Evolutionary conservation across 2,329 filamentous ascomycete species (phyloP), one percentile per base, ranked within the genome.

Genomic region (Gliomastix tumulicola): DNA sequence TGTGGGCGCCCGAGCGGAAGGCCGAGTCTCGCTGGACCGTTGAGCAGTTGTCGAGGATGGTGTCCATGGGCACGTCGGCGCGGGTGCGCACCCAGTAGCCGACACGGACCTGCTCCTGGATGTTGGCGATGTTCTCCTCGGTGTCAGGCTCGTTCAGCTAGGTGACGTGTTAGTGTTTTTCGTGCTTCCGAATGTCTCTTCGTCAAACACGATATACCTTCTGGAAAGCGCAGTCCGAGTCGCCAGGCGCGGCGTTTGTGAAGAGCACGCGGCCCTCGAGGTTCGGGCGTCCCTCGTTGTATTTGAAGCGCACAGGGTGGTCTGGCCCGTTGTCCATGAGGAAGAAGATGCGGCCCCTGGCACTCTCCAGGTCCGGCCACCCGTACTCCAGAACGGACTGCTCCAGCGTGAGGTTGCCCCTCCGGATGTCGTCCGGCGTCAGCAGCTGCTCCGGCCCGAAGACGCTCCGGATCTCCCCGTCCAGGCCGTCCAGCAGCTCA

Each of bases 21-120:
- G 67, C 67, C 10, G 44, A 42, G 3, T 66, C 62, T 15, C 65
- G 51, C 59, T 59, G 64, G 6, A 22, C 37, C 18, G 63, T 64
- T 3, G 53, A 57, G 37, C 66, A 62, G 36, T 54, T 53, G 32
- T 54, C 49, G 15, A 67, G 41, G 6, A 72, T 50, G 0, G 67
- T 71, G 3, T 51, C 51, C 19, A 71, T 52, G 1, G 68, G 66
- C 19, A 61, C 56, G 48, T 73, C 68, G 4, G 65, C 56, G 28
- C 67, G 51, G 3, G 68, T 71, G 32, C 68, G 59, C n/a, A 73
- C 60, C 48, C 67, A 63, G 50, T 71, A 71, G 7, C 62, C 62
- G 9, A 63, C 65, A 34, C 51, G 49, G 17, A 71, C 66, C 25
- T 68, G 55, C 7, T 57, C 48, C 40, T 62, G 60, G 35, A 71